Evolutionary conservation across 75 land plant genomes (phyloP).

Genomic region (Pinus tabuliformis): DNA sequence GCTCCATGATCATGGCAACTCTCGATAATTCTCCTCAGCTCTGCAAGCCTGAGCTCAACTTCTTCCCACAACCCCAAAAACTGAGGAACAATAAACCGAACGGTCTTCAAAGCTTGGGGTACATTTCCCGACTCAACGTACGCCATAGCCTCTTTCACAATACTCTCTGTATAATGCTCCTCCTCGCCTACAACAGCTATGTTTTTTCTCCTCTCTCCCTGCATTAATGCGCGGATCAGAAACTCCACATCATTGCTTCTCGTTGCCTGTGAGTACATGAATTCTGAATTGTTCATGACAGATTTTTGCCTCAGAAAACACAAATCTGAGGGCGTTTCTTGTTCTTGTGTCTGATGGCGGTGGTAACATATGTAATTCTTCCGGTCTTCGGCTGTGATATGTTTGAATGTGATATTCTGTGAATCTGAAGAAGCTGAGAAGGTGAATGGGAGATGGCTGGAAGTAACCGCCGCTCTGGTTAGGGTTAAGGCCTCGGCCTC

Average conservation of each 20-base stretch:
- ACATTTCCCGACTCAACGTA: slow-evolving; percentile 52
- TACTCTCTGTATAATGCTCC: slow-evolving; percentile 28
- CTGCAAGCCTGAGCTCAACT: slow-evolving; percentile 63
- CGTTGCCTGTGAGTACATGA: too few species aligned
- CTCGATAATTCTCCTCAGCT: slow-evolving; percentile 53
- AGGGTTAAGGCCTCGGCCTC: slow-evolving; percentile 27
- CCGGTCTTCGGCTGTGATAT: background rate
- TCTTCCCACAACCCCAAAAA: slow-evolving; percentile 39
- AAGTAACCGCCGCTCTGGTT: too few species aligned
- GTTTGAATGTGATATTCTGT: background rate
- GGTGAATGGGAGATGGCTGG: too few species aligned
- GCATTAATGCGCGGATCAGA: slow-evolving; percentile 35
- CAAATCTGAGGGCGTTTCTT: background rate
- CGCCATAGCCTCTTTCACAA: slow-evolving; percentile 44
- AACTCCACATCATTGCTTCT: slow-evolving; percentile 38
- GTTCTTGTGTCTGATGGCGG: background rate
- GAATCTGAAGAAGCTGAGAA: background rate
- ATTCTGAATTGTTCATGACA: too few species aligned
- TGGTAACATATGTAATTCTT: background rate
- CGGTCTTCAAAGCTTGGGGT: slow-evolving; percentile 22
- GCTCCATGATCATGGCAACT: slow-evolving; percentile 45
- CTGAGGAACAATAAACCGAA: slow-evolving; percentile 58
- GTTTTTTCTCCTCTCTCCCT: slow-evolving; percentile 32
- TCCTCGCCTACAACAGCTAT: slow-evolving; percentile 64
- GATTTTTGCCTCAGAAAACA: too few species aligned